Evolutionary conservation across 1,284 basidiomycete genomes (phyloP).

Genomic region (Rhodotorula sp.): DNA sequence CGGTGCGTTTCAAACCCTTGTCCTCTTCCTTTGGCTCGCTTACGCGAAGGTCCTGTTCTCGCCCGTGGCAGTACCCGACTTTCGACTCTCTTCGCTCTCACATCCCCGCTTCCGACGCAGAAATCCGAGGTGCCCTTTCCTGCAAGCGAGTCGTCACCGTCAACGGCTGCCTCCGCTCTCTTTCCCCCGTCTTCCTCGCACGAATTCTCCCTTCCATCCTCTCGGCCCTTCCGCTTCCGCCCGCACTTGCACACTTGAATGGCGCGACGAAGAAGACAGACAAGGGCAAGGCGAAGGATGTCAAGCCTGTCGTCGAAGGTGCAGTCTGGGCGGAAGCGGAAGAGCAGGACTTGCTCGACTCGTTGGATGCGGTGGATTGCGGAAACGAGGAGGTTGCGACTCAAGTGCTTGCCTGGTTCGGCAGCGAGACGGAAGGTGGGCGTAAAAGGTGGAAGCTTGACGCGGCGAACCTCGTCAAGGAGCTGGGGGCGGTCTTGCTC

Average conservation of each 20-base stretch:
- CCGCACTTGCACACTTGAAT: slow-evolving; percentile 49
- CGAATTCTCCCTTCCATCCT: slow-evolving; percentile 70
- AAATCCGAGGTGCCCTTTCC: slow-evolving; percentile 20
- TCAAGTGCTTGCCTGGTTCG: slow-evolving; percentile 78
- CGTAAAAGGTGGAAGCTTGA: slow-evolving; percentile 62
- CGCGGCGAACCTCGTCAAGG: slow-evolving; percentile 58
- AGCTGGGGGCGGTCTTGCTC: slow-evolving; percentile 70
- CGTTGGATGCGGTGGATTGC: slow-evolving; percentile 54
- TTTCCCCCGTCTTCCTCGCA: slow-evolving; percentile 67
- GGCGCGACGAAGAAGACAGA: not conserved
- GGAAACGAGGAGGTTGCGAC: slow-evolving; percentile 57
- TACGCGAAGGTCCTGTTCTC: not conserved
- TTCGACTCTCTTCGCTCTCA: slow-evolving; percentile 23
- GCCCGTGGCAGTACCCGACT: not conserved
- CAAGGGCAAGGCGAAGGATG: slow-evolving; percentile 3
- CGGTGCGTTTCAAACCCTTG: not conserved
- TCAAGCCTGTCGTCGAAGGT: slow-evolving; percentile 18
- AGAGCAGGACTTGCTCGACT: slow-evolving; percentile 54
- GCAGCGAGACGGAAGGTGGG: slow-evolving; percentile 50
- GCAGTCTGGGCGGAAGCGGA: slow-evolving; percentile 49
- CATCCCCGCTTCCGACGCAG: slow-evolving; percentile 34
- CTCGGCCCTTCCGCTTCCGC: slow-evolving; percentile 56
- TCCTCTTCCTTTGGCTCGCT: no score
- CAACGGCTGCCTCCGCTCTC: slow-evolving; percentile 60
- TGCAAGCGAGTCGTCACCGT: slow-evolving; percentile 23